Percentiles rank a stretch among this genome's conserved stretches.
Evolutionary conservation across 164 flowering plant species (phyloP).

Genomic region (Piper betle): DNA sequence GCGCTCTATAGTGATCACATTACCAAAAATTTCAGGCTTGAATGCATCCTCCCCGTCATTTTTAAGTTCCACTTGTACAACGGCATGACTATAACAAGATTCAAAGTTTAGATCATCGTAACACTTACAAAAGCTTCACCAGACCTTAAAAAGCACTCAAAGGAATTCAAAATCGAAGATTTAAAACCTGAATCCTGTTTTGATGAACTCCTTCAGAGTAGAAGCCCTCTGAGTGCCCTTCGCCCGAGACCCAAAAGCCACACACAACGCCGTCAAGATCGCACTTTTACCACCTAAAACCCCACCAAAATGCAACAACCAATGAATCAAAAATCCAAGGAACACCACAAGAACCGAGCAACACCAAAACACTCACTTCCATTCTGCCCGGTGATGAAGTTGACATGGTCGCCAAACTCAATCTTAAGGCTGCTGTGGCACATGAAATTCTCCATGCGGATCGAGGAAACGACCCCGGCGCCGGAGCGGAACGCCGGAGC

Average conservation of each 20-base stretch:
- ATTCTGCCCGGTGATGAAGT: conserved; percentile 93
- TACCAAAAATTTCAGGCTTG: conserved; percentile 70
- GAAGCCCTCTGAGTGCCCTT: conserved; percentile 74
- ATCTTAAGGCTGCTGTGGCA: conserved; percentile 63
- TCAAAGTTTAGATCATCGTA: neutral
- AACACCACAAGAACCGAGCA: neutral
- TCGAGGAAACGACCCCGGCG: conserved; percentile 54
- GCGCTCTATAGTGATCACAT: conserved; percentile 58
- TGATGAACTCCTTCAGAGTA: conserved; percentile 76
- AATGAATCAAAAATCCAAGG: no score
- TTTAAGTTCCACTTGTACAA: conserved; percentile 62
- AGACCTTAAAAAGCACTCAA: neutral
- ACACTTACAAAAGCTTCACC: neutral
- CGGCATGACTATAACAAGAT: conserved; percentile 47
- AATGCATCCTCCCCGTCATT: conserved; percentile 93
- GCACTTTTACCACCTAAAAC: conserved; percentile 92
- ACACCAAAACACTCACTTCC: conserved; percentile 45
- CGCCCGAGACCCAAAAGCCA: conserved; percentile 81
- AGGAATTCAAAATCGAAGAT: no score
- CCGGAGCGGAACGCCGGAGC: conserved; percentile 8
- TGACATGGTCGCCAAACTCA: conserved; percentile 59
- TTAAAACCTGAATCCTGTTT: conserved; percentile 76
- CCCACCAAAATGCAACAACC: neutral
- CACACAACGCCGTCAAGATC: conserved; percentile 69
- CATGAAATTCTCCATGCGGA: conserved; percentile 86